Evolutionary conservation across 2,329 filamentous ascomycete genomes (phyloP).

Genomic region (Penicillium sp.): DNA sequence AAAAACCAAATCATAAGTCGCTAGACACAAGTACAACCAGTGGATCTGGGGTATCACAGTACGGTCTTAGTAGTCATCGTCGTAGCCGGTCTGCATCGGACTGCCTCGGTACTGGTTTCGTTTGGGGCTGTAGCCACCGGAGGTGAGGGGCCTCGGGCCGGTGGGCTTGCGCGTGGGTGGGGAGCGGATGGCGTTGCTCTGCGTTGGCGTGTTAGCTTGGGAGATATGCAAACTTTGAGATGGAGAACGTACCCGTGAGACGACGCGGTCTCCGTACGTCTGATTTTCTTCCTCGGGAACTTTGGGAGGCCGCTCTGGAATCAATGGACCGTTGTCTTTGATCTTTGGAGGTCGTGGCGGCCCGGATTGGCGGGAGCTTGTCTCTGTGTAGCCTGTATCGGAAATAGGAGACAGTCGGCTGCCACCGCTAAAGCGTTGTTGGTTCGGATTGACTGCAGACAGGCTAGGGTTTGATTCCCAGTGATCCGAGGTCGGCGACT

Average conservation of each 20-base stretch:
- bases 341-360: conserved; percentile 52
- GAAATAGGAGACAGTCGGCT: conserved; percentile 45
- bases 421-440: conserved; percentile 34
- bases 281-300: conserved; percentile 33
- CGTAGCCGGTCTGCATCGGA: conserved; percentile 40
- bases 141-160: conserved; percentile 45
- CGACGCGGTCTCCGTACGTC: conserved; percentile 40
- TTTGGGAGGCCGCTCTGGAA: conserved; percentile 49
- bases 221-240: conserved; percentile 4
- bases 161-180: conserved; percentile 44
- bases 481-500: conserved; percentile 42
- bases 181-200: conserved; percentile 33
- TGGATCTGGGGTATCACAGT: conserved; percentile 20
- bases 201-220: conserved; percentile 5
- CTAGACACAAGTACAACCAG: conserved; percentile 17
- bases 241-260: conserved; percentile 34
- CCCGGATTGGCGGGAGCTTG: conserved; percentile 34
- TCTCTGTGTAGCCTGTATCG: conserved; percentile 44
- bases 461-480: conserved; percentile 45
- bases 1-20: conserved; percentile 5
- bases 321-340: conserved; percentile 54
- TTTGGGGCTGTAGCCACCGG: conserved; percentile 37
- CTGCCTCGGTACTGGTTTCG: conserved; percentile 38
- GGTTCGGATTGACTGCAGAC: conserved; percentile 30
- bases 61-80: conserved; percentile 30